Conservation (phyloP, 2,329 filamentous ascomycete genomes). For the Dactylellina haptotyla region DNA sequence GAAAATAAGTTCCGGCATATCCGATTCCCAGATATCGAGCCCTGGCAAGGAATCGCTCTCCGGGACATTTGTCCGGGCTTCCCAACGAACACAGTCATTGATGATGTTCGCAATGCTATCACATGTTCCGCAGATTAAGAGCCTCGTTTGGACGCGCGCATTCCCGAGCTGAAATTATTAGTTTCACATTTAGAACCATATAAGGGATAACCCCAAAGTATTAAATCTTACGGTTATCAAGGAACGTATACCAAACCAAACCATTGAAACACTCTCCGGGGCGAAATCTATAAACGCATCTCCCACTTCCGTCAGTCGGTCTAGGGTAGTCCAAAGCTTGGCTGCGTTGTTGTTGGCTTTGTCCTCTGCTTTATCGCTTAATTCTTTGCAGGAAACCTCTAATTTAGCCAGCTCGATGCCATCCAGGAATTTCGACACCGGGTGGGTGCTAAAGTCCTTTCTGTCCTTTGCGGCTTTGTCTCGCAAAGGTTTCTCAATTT, state of each 20-base stretch:
- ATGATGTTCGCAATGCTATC: conserved; percentile 43
- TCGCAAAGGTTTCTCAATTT: too few relatives aligned
- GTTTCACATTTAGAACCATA: too few relatives aligned
- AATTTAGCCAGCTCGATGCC: too few relatives aligned
- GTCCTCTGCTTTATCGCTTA: conserved; percentile 36
- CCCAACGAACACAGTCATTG: conserved; percentile 36
- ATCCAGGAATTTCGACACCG: too few relatives aligned
- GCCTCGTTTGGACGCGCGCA: conserved; percentile 28
- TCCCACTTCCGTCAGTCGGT: conserved; percentile 22
- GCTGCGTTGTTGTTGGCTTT: conserved; percentile 42
- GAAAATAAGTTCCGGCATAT: conserved; percentile 34
- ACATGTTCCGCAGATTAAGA: conserved; percentile 43
- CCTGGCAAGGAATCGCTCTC: not conserved
- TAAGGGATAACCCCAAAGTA: too few relatives aligned
- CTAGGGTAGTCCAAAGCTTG: conserved; percentile 23
- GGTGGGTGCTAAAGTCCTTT: too few relatives aligned
- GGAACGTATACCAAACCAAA: conserved; percentile 43
- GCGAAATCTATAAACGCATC: conserved; percentile 40
- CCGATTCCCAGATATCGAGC: conserved; percentile 34
- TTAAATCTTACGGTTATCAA: conserved; percentile 31
- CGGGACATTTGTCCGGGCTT: conserved; percentile 11
- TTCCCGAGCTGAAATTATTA: conserved; percentile 22
- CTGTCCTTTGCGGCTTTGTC: too few relatives aligned
- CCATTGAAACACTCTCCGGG: conserved; percentile 45
- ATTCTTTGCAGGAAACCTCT: conserved; percentile 17